Conservation (phyloP, 1,284 basidiomycete genomes). For the Chiua sp. region DNA sequence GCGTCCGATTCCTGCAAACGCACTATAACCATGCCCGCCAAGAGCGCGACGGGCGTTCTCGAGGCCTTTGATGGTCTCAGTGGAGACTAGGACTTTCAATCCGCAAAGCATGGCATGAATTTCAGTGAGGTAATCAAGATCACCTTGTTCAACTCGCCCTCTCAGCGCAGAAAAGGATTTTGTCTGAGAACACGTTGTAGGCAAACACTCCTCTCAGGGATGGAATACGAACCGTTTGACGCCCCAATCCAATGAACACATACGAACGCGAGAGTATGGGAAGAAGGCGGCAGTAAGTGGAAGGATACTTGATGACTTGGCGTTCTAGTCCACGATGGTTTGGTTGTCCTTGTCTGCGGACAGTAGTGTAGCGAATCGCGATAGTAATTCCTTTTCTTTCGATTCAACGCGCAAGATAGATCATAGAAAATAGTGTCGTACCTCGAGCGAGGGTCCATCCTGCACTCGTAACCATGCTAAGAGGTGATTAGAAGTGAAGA, state of each 20-base stretch:
- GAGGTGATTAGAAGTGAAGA: neutral
- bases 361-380: slow-evolving; percentile 75
- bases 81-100: slow-evolving; percentile 68
- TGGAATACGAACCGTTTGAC: slow-evolving; percentile 54
- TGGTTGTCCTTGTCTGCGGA: slow-evolving; percentile 70
- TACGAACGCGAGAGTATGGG: slow-evolving; percentile 73
- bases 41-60: slow-evolving; percentile 74
- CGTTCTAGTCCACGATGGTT: slow-evolving; percentile 60
- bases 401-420: neutral
- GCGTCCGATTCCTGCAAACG: slow-evolving; percentile 68
- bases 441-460: slow-evolving; percentile 66
- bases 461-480: slow-evolving; percentile 63
- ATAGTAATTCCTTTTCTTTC: slow-evolving; percentile 64
- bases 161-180: slow-evolving; percentile 56
- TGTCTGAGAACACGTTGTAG: slow-evolving; percentile 39
- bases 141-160: slow-evolving; percentile 55
- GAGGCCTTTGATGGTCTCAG: slow-evolving; percentile 59
- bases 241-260: slow-evolving; percentile 72
- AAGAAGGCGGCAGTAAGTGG: slow-evolving; percentile 71
- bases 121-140: slow-evolving; percentile 67
- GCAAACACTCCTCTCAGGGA: neutral
- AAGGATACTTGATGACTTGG: slow-evolving; percentile 73
- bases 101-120: slow-evolving; percentile 76
- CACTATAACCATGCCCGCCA: slow-evolving; percentile 82
- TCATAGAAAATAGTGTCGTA: slow-evolving; percentile 20